phyloP scores from a whole-genome alignment of 1,284 basidiomycete genomes.

The Marasmius oreades region DNA sequence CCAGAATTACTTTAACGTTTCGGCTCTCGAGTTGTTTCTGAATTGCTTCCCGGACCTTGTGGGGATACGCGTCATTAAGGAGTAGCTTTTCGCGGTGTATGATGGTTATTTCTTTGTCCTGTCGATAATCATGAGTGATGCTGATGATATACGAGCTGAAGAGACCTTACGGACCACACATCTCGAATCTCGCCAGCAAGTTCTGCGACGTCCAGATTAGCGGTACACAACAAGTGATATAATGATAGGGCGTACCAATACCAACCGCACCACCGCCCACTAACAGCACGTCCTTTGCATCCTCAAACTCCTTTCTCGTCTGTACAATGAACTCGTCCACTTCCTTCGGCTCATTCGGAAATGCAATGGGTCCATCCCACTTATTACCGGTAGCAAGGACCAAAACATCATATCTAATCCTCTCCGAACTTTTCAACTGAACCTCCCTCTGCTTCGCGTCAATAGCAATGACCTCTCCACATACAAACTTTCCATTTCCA shows the following conservation, averaged over 20 bases:
- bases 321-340: constrained; percentile 34
- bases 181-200: constrained; percentile 58
- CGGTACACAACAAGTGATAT: constrained; percentile 5
- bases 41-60: constrained; percentile 49
- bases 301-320: constrained; percentile 44
- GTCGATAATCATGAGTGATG: constrained; percentile 11
- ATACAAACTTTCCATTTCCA: constrained; percentile 40
- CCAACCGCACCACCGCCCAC: constrained; percentile 65
- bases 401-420: constrained; percentile 47
- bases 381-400: constrained; percentile 54
- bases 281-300: constrained; percentile 48
- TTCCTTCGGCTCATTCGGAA: constrained; percentile 40
- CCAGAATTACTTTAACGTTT: constrained; percentile 49
- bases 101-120: constrained; percentile 62
- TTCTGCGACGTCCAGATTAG: constrained; percentile 32
- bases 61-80: constrained; percentile 56
- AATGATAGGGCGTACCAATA: constrained; percentile 37
- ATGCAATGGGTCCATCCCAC: constrained; percentile 48
- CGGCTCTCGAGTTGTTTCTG: constrained; percentile 37
- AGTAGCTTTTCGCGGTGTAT: constrained; percentile 51
- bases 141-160: neutral
- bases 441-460: constrained; percentile 38
- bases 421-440: constrained; percentile 44
- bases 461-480: constrained; percentile 44
- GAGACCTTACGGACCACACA: constrained; percentile 39